A percentile compares a stretch with the other conserved stretches of the same genome.
These are phyloP conservation scores for Podospora tetraspora DNA, from an alignment of 495 filamentous ascomycete species.

Conservation along the genomic window DNA sequence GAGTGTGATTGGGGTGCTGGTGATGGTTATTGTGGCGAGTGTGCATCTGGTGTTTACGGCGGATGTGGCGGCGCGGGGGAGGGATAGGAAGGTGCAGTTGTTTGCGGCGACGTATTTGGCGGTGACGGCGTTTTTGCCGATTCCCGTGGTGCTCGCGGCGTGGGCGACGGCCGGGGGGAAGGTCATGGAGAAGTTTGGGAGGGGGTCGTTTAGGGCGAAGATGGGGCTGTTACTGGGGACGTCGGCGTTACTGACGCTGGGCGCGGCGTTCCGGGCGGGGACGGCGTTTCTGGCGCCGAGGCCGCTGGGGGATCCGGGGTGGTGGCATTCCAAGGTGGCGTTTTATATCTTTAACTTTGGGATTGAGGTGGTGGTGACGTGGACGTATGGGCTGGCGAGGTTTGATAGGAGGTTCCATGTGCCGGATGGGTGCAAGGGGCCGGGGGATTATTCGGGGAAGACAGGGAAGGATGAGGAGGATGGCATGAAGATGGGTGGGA, in stretches of 20 bases:
- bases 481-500: neutral
- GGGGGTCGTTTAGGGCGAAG: conserved; percentile 59
- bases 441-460: conserved; percentile 1
- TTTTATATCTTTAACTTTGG: conserved; percentile 78
- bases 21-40: conserved; percentile 63
- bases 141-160: conserved; percentile 25
- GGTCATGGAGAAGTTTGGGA: conserved; percentile 62
- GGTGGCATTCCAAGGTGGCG: conserved; percentile 62
- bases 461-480: neutral
- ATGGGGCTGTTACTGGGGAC: conserved; percentile 52
- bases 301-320: conserved; percentile 52
- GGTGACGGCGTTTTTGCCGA: conserved; percentile 69
- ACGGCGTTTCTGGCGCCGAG: conserved; percentile 48
- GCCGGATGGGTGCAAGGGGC: conserved; percentile 39
- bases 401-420: conserved; percentile 71
- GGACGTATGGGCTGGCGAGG: conserved; percentile 54
- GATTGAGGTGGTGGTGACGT: conserved; percentile 65
- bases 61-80: conserved; percentile 39
- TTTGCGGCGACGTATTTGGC: conserved; percentile 63
- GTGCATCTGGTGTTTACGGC: conserved; percentile 64
- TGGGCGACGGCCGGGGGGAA: conserved; percentile 25
- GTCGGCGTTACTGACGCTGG: conserved; percentile 55
- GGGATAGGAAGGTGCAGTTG: conserved; percentile 59
- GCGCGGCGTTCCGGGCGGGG: conserved; percentile 62
- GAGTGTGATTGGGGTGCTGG: conserved; percentile 53